Conservation (phyloP, 352 stramenopile genomes). For the Pythium sp. region DNA sequence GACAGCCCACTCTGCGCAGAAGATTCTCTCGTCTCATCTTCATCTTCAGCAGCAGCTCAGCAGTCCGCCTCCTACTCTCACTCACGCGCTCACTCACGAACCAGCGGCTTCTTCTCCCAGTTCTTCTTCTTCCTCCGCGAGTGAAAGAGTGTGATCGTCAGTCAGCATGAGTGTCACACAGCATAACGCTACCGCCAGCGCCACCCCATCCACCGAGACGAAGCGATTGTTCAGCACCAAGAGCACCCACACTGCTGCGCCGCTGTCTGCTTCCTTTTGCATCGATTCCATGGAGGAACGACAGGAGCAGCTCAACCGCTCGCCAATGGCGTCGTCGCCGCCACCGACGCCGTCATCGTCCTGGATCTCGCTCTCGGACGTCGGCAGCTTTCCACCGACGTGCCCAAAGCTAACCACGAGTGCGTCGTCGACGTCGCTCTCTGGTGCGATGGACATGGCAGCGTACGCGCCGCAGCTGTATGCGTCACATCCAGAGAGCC, state of each 20-base stretch:
- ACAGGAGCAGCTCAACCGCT: not conserved
- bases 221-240: not conserved
- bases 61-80: not conserved
- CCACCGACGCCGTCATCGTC: slow-evolving; percentile 12
- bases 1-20: slow-evolving; percentile 3
- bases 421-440: slow-evolving; percentile 16
- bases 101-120: not conserved
- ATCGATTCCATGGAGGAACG: slow-evolving; percentile 5
- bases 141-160: not conserved
- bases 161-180: not conserved
- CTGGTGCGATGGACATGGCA: slow-evolving; percentile 10
- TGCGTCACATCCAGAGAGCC: not conserved
- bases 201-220: not conserved
- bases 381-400: not conserved
- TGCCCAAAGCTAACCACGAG: slow-evolving; percentile 9
- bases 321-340: not conserved
- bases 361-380: slow-evolving; percentile 23
- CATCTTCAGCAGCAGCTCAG: not conserved
- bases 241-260: not conserved
- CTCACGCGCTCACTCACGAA: not conserved
- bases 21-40: slow-evolving; percentile 4
- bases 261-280: not conserved
- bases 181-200: not conserved
- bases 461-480: slow-evolving; percentile 13
- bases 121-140: not conserved